A percentile compares a stretch with the other conserved stretches of the same genome.
Evolutionary conservation across 2,329 filamentous ascomycete genomes (phyloP).

Genomic region (Claviceps africana): DNA sequence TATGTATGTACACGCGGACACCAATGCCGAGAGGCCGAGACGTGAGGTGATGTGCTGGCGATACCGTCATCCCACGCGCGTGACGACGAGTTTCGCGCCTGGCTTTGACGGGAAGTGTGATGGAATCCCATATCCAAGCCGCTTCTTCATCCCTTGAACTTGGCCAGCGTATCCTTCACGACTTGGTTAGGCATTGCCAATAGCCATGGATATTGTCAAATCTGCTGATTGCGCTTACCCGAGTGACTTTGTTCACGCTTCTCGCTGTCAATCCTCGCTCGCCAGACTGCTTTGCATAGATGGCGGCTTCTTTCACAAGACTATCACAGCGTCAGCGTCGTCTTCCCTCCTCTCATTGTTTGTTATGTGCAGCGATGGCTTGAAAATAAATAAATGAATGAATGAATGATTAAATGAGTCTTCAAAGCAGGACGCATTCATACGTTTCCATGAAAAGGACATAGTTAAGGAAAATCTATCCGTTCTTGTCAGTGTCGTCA

Average conservation of each 20-base stretch:
- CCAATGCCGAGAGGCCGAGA: neutral
- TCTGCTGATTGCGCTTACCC: constrained; percentile 34
- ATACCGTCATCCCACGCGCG: too few species aligned
- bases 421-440: constrained; percentile 7
- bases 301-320: constrained; percentile 65
- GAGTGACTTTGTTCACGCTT: constrained; percentile 63
- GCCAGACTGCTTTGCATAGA: constrained; percentile 58
- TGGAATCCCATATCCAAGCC: neutral
- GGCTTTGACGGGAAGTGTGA: neutral
- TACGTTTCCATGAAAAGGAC: constrained; percentile 64
- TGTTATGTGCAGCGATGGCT: neutral
- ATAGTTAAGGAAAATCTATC: constrained; percentile 71
- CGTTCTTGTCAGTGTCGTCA: constrained; percentile 12
- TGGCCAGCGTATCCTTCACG: constrained; percentile 48
- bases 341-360: neutral
- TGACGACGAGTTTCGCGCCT: neutral
- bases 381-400: too few species aligned
- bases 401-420: too few species aligned
- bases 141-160: constrained; percentile 49
- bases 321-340: constrained; percentile 26
- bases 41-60: neutral
- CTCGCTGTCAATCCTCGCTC: constrained; percentile 62
- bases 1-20: neutral
- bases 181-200: neutral
- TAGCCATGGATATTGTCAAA: neutral